Conservation (phyloP, 1,139 yeast genomes). For the Pichia sp. region DNA sequence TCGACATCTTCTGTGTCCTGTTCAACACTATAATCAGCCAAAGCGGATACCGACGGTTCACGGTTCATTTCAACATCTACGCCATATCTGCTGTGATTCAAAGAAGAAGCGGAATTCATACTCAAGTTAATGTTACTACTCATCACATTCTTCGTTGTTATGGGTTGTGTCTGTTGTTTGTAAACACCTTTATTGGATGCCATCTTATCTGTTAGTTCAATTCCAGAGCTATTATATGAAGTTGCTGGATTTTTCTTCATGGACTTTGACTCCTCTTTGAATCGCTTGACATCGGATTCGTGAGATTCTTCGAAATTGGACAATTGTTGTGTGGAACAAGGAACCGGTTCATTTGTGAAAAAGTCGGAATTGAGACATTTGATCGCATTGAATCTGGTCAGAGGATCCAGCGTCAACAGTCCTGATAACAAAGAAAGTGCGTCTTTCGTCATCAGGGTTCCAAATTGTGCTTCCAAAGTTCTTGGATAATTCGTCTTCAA, state of each 20-base stretch:
- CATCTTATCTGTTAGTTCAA: no score
- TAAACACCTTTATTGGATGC: no score
- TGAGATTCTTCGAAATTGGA: conserved; percentile 81
- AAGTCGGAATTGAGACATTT: conserved; percentile 69
- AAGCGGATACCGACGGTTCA: conserved; percentile 1
- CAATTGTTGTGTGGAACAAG: conserved; percentile 45
- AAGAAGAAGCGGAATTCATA: conserved; percentile 4
- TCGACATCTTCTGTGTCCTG: neutral
- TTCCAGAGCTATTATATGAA: no score
- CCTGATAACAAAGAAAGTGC: conserved; percentile 41
- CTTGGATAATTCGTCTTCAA: conserved; percentile 37
- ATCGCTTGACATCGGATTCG: conserved; percentile 71
- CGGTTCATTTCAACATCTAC: conserved; percentile 7
- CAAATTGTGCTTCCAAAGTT: conserved; percentile 44
- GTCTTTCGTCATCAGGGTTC: conserved; percentile 18
- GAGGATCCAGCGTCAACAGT: conserved; percentile 60
- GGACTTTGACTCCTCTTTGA: conserved; percentile 31
- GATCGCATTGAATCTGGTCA: conserved; percentile 63
- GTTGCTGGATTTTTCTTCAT: neutral
- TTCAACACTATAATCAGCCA: neutral
- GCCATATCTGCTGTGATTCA: conserved; percentile 20
- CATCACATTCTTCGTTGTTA: neutral
- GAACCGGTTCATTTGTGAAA: conserved; percentile 58
- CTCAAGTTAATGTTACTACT: no score
- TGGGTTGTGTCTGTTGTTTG: no score